Base-by-base conservation (phyloP, 768 basidiomycete species). In the Mycena latifolia region DNA sequence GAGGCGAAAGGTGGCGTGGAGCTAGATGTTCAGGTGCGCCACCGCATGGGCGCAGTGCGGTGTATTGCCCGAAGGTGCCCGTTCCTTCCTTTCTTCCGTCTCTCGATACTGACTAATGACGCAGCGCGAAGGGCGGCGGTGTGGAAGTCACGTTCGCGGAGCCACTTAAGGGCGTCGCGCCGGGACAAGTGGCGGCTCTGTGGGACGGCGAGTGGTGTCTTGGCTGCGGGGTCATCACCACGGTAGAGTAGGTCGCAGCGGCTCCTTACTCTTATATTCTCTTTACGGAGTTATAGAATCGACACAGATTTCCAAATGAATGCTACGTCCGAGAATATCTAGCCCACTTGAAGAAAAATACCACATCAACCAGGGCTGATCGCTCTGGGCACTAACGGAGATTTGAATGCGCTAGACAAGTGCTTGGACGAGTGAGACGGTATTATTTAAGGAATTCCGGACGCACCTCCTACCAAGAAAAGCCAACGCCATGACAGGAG, bases 131-230 rank as follows among this genome's bases (percentile, higher is more conserved):
- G 46, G 62, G 61, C 58, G 56, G 69, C 74, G 74, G 51, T 68
- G 72, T 65, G 37, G 67, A 47, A 66, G 67, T 94, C 47, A 71
- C 77, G 0, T 91, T 93, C 68, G 81, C 84, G 41, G 76, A 84
- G 37, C 88, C 91, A 0, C 82, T 92, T 53, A 85, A 86, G 45
- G 91, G 88, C 8, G 88, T 95, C 18, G 84, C 93, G 0, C 86
- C 89, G 0, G 96, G 96, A 1, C 96, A 98, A 77, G 86, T 92
- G 29, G 90, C 89, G 8, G 89, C 86, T 0, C 69, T 97, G 2
- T 98, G 89, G 77, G 84, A 88, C 61, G 88, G 82, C 2, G 84
- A 89, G 48, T 91, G 91, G 89, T 96, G 94, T 76, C 81, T 97
- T 31, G 96, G 96, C 3, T 92, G 91, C 72, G 96, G 94, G 33